Evolutionary conservation across 2,329 filamentous ascomycete species (phyloP), one percentile per base, ranked within the genome.

Genomic region (Venturia asperata): DNA sequence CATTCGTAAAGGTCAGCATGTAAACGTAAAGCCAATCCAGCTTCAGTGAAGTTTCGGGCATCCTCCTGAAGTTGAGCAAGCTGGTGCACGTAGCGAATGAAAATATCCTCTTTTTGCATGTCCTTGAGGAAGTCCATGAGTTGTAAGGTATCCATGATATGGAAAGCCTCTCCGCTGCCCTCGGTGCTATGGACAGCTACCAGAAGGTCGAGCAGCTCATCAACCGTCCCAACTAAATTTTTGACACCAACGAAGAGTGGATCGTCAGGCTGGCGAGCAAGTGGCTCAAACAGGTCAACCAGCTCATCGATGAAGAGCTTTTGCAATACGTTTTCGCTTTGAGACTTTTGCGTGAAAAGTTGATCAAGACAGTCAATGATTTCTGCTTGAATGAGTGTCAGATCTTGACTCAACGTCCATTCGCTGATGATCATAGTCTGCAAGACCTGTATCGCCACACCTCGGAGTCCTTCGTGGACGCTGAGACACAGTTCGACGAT

Each of bases 341-440:
- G 81, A 6, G 88, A 87, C 77, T 92, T 94, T 9, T 88, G 85
- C 77, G 97, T 96, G 81, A 97, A 97, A 63, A 96, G 85, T 30
- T 84, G 82, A 73, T 99, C 94, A 64, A 99, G 79, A 69, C 90
- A 95, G 71, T 97, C 93, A 70, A 99, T 96, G 80, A 97, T 92
- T 76, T 97, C 94, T 1, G 92, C 94, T 76, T 97, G 92, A 63
- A 99, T 90, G 61, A 94, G 87, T 2, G 89, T 89, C 61, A 99
- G 79, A 73, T 97, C 93, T 73, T 96, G 90, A 73, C 92, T 97
- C 68, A 99, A 77, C 19, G 92, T 92, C 94, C 94, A 99, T 76
- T 99, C 94, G 77, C 92, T 96, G 69, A 97, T 87, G 71, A 99
- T 96, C 94, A 99, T 99, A 2, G 92, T 96, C 74, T 96, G 92